phyloP scores from a whole-genome alignment of 1,284 basidiomycete genomes.

The Erythrobasidium hasegawianum region DNA sequence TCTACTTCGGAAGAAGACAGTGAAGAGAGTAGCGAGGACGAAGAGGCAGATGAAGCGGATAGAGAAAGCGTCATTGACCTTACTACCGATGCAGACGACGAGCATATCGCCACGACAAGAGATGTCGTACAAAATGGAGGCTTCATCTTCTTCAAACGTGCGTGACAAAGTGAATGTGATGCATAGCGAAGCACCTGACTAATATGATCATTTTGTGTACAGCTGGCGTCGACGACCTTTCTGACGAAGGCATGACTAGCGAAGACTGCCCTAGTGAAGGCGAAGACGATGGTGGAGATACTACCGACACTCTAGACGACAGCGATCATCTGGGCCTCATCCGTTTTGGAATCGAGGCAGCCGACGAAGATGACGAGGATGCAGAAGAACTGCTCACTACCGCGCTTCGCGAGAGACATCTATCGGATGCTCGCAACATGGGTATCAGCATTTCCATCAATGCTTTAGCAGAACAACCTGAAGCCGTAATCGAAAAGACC shows the following conservation, averaged over 20 bases:
- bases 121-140: slow-evolving; percentile 33
- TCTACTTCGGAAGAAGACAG: slow-evolving; percentile 13
- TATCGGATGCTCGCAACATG: slow-evolving; percentile 33
- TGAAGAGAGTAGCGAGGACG: slow-evolving; percentile 26
- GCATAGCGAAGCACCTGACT: background rate
- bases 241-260: slow-evolving; percentile 38
- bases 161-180: background rate
- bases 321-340: slow-evolving; percentile 43
- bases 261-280: slow-evolving; percentile 34
- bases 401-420: slow-evolving; percentile 25
- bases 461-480: slow-evolving; percentile 31
- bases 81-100: slow-evolving; percentile 31
- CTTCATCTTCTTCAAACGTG: slow-evolving; percentile 30
- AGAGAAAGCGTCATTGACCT: slow-evolving; percentile 31
- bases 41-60: slow-evolving; percentile 17
- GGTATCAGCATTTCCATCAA: slow-evolving; percentile 33
- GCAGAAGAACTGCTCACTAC: slow-evolving; percentile 16
- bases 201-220: too few relatives aligned
- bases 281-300: slow-evolving; percentile 41
- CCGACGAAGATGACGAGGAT: slow-evolving; percentile 34
- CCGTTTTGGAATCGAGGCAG: slow-evolving; percentile 43
- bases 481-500: slow-evolving; percentile 26
- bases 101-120: slow-evolving; percentile 13
- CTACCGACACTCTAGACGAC: slow-evolving; percentile 44
- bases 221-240: slow-evolving; percentile 33